Base-by-base conservation (phyloP, 768 basidiomycete species). In the Phanerochaete sordida region DNA sequence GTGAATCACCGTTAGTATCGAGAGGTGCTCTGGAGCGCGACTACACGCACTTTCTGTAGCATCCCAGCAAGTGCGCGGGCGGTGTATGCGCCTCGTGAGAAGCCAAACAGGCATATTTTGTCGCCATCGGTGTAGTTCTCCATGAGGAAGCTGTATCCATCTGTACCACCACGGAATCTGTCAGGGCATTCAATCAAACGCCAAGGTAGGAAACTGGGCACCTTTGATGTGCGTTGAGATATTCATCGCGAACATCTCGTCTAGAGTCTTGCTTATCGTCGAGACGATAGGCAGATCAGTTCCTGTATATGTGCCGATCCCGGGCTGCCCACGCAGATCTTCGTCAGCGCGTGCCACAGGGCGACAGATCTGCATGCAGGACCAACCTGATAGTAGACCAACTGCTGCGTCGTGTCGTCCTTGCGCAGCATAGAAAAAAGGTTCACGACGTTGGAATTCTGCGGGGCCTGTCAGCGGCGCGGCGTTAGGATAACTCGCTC, bases 361-460 rank as follows among this genome's bases (percentile, higher is more conserved):
- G 33, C 39, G 33, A 6, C 33, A 13, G 33, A 35, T 7, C 33
- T 35, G 13, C 7, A 13, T 6, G 33, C 33, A 35, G 6, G 19
- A 19, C 39, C 4, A 4, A 43, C 39, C 39, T 82, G 88, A 68
- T 90, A 90, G 63, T 90, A 90, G 0, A 87, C 85, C 62, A 88
- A 74, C 66, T 90, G 88, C 56, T 83, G 71, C 12, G 68, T 61
- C 28, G 76, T 74, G 60, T 85, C 79, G 52, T 86, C 83, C 68
- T 88, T 89, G 72, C 82, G 84, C 60, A 88, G 68, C 81, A 85
- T 81, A 3, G 84, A 81, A 61, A 87, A 82, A 33, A 89, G 74
- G 59, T 86, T 81, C 39, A 89, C 78, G 53, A 88, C 78, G 63
- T 88, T 88, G 15, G 87, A 88, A 64, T 89, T 90, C 84, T 88